Evolutionary conservation across 768 basidiomycete genomes (phyloP).

Genomic region (Polyporus arcularius): DNA sequence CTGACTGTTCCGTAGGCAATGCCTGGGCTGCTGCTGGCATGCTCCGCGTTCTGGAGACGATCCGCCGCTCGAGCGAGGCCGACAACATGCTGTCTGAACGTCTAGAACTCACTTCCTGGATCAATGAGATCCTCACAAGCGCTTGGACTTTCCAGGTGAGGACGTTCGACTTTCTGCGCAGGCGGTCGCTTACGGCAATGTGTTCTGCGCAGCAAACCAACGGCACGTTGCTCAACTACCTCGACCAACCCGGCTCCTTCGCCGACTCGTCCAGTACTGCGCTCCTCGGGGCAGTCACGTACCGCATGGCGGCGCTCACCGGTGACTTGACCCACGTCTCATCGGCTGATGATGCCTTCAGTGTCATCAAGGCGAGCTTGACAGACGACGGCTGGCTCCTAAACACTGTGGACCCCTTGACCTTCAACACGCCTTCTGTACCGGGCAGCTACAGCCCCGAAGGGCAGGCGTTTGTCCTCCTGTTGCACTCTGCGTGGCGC

Average conservation of each 20-base stretch:
- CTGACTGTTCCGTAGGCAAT: slow-evolving; percentile 42
- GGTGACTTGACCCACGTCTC: slow-evolving; percentile 38
- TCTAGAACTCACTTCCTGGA: slow-evolving; percentile 50
- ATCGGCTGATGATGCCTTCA: slow-evolving; percentile 42
- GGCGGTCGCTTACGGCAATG: not conserved
- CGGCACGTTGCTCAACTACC: slow-evolving; percentile 54
- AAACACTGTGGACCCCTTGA: slow-evolving; percentile 50
- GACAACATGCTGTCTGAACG: slow-evolving; percentile 40
- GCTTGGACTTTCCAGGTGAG: slow-evolving; percentile 48
- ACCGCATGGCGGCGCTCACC: slow-evolving; percentile 50
- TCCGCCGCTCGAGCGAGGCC: slow-evolving; percentile 46
- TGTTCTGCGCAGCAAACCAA: slow-evolving; percentile 35
- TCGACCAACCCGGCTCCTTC: slow-evolving; percentile 52
- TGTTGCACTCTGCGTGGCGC: slow-evolving; percentile 50
- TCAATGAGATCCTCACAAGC: slow-evolving; percentile 49
- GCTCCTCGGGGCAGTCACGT: slow-evolving; percentile 56
- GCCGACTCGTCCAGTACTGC: slow-evolving; percentile 57
- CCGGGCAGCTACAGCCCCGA: slow-evolving; percentile 50
- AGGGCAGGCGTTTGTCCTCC: slow-evolving; percentile 59
- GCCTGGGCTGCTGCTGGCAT: slow-evolving; percentile 75
- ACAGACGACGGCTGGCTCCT: slow-evolving; percentile 45
- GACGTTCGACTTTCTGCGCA: not conserved
- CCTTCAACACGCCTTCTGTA: slow-evolving; percentile 42
- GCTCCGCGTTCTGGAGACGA: slow-evolving; percentile 57
- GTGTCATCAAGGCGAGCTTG: slow-evolving; percentile 40